phyloP scores from a whole-genome alignment of 257 asterid species.

The Solanum pimpinellifolium region DNA sequence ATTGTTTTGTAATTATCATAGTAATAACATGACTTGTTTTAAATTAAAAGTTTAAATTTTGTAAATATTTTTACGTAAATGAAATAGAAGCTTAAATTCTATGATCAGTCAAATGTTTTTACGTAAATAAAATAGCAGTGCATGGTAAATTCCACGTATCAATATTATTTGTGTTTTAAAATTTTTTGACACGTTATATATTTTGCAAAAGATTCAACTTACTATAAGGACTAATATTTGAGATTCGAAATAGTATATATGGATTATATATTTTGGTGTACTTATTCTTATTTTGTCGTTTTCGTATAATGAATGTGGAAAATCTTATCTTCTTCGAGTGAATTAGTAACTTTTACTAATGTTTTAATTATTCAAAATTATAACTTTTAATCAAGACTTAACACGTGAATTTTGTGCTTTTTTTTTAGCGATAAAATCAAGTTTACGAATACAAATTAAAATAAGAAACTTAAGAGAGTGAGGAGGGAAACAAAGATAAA shows the following conservation, averaged over 20 bases:
- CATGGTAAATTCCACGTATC: background rate
- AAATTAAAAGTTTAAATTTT: background rate
- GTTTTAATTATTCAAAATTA: background rate
- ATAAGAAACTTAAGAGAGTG: background rate
- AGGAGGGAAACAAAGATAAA: background rate
- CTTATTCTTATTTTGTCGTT: background rate
- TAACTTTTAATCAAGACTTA: background rate
- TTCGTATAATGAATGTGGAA: background rate
- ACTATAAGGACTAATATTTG: background rate
- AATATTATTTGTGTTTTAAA: background rate
- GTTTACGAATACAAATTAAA: background rate
- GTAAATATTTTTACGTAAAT: background rate
- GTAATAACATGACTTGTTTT: background rate
- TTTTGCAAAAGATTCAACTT: background rate
- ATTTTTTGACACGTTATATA: background rate
- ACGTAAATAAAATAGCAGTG: background rate
- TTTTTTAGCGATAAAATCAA: too few relatives aligned
- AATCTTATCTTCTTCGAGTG: background rate
- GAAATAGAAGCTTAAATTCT: background rate
- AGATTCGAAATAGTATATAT: background rate
- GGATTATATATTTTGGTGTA: background rate
- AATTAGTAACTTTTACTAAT: background rate
- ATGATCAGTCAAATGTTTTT: background rate
- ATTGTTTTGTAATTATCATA: background rate
- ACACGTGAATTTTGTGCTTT: background rate